Conservation (phyloP, 2,329 filamentous ascomycete species). For the Diaporthe longicolla region DNA sequence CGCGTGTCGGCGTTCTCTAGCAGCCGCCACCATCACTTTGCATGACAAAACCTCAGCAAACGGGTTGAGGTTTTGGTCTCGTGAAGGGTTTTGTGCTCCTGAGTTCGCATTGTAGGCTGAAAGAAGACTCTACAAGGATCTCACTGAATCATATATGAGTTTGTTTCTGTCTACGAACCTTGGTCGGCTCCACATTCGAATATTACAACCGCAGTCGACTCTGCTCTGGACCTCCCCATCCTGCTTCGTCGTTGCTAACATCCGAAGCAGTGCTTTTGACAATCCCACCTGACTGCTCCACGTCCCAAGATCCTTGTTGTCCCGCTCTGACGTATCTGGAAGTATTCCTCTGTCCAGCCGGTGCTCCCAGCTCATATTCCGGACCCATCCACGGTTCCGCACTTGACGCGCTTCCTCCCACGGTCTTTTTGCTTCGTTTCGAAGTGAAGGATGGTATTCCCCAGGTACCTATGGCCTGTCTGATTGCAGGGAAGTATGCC, state of each 20-base stretch:
- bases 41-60: background rate
- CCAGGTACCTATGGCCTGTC: conserved; percentile 6
- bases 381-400: conserved; percentile 11
- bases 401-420: conserved; percentile 4
- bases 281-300: conserved; percentile 6
- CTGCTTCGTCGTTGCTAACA: background rate
- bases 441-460: conserved; percentile 7
- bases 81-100: background rate
- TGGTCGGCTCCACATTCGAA: too few species aligned
- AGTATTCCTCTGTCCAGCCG: background rate
- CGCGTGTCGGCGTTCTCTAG: background rate
- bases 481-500: conserved; percentile 11
- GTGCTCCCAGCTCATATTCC: conserved; percentile 3
- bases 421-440: conserved; percentile 6
- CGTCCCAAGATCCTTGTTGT: conserved; percentile 4
- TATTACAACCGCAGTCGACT: background rate
- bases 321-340: conserved; percentile 9
- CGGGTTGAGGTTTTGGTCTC: background rate
- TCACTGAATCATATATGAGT: background rate
- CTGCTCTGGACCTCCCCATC: background rate
- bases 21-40: background rate
- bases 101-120: background rate
- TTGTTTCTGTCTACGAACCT: too few species aligned
- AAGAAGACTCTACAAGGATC: background rate
- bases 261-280: conserved; percentile 13